Evolutionary conservation across 352 stramenopile species (phyloP).

Genomic region (Phytophthora pisi): DNA sequence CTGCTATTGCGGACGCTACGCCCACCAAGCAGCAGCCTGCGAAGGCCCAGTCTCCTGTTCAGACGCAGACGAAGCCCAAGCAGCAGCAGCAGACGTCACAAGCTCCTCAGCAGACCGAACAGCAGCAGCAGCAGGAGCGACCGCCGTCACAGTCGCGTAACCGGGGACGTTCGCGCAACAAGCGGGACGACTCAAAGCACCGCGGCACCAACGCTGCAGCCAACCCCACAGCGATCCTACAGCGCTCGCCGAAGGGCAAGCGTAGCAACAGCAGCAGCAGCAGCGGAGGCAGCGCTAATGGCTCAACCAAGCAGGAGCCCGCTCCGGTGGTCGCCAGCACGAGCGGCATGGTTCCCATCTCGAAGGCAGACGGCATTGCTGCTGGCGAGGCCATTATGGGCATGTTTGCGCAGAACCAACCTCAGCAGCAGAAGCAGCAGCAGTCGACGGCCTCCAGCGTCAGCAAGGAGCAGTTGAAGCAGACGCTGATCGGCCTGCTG

Average conservation of each 20-base stretch:
- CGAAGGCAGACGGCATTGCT: constrained; percentile 78
- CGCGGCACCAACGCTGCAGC: constrained; percentile 16
- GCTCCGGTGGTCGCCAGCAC: constrained; percentile 16
- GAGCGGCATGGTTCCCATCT: constrained; percentile 69
- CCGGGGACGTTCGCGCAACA: constrained; percentile 60
- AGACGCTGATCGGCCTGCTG: constrained; percentile 79
- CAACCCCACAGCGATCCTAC: constrained; percentile 67
- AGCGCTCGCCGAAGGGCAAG: constrained; percentile 54
- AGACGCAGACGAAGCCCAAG: constrained; percentile 28
- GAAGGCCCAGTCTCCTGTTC: constrained; percentile 19
- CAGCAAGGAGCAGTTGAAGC: constrained; percentile 88
- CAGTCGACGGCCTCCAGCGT: constrained; percentile 36
- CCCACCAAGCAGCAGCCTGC: constrained; percentile 31
- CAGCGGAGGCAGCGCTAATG: constrained; percentile 34
- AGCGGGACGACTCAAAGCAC: constrained; percentile 56
- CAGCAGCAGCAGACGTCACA: constrained; percentile 44
- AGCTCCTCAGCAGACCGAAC: constrained; percentile 29
- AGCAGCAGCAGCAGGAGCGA: constrained; percentile 35
- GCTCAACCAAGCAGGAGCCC: constrained; percentile 32
- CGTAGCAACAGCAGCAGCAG: constrained; percentile 34
- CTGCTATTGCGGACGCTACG: constrained; percentile 18
- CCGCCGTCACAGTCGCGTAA: constrained; percentile 38
- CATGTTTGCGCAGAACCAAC: constrained; percentile 71
- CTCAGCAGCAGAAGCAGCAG: constrained; percentile 44
- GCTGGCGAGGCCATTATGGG: constrained; percentile 83